A percentile compares a stretch with the other conserved stretches of the same genome.
Conservation (phyloP, 768 basidiomycete genomes). For the Tulasnella sp. region DNA sequence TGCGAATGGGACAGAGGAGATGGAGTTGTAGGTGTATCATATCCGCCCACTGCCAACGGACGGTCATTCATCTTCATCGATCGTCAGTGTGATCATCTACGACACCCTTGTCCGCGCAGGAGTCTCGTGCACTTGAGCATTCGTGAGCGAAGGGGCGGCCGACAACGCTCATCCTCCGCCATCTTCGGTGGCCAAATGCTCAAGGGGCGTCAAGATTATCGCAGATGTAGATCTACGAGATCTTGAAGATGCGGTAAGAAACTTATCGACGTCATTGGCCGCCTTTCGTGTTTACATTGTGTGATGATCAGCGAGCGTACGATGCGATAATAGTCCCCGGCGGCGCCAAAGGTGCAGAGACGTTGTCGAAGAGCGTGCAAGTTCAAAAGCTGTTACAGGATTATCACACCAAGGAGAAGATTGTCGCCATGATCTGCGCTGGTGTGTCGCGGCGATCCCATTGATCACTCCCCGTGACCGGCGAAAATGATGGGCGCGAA, state of each 20-base stretch:
- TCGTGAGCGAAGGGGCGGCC: constrained; percentile 30
- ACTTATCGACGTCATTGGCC: no score
- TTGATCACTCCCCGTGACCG: no score
- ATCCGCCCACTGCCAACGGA: background rate
- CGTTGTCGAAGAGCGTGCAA: constrained; percentile 45
- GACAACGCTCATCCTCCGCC: constrained; percentile 26
- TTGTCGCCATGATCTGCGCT: constrained; percentile 80
- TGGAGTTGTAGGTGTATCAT: constrained; percentile 60
- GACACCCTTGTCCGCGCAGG: constrained; percentile 76
- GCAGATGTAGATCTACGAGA: constrained; percentile 38
- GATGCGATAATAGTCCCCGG: constrained; percentile 69
- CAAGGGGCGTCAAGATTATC: constrained; percentile 61
- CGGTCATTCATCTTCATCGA: background rate
- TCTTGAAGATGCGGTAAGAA: constrained; percentile 15
- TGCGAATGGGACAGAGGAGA: constrained; percentile 78
- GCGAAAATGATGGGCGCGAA: no score
- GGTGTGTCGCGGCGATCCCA: constrained; percentile 35
- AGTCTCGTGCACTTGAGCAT: constrained; percentile 53
- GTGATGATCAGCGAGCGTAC: constrained; percentile 42
- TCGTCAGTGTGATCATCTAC: constrained; percentile 60
- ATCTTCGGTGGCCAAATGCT: constrained; percentile 45
- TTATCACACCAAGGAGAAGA: constrained; percentile 44
- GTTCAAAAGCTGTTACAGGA: constrained; percentile 55
- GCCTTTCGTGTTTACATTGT: constrained; percentile 24
- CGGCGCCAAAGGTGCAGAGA: constrained; percentile 67